Conservation (phyloP, 768 basidiomycete species). For the Auricularia cornea region DNA sequence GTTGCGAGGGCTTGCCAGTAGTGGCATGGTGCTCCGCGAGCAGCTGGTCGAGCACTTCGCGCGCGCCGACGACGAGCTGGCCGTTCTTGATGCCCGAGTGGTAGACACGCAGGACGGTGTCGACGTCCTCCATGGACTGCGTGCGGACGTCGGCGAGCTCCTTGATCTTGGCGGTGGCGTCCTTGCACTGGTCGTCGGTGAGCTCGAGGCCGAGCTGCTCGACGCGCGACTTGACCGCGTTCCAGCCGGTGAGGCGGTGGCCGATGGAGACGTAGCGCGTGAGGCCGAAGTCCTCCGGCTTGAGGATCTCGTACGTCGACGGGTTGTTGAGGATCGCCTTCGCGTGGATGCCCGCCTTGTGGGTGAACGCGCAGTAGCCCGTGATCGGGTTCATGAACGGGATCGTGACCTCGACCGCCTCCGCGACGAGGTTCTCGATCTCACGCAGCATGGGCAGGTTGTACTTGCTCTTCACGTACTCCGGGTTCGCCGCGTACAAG, state of each 20-base stretch:
- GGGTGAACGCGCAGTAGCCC: constrained; percentile 98
- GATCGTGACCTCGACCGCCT: constrained; percentile 95
- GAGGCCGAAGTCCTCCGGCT: constrained; percentile 98
- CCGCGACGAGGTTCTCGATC: constrained; percentile 97
- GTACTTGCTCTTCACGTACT: constrained; percentile 99
- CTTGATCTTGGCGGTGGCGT: constrained; percentile 98
- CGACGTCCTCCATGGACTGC: constrained; percentile 99
- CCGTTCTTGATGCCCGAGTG: constrained; percentile 91
- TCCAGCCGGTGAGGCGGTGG: constrained; percentile 98
- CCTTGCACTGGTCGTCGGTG: constrained; percentile 95
- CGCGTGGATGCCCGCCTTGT: constrained; percentile 99
- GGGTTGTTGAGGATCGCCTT: constrained; percentile 99
- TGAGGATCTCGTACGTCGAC: constrained; percentile 97
- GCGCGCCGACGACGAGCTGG: constrained; percentile 89
- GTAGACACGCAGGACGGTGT: constrained; percentile 91
- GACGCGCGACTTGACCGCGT: constrained; percentile 98
- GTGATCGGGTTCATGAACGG: constrained; percentile 97
- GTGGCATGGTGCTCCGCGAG: constrained; percentile 62
- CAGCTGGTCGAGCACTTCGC: constrained; percentile 80
- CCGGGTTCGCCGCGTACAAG: constrained; percentile 93
- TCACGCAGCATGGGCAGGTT: constrained; percentile 95
- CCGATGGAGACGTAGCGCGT: constrained; percentile 97
- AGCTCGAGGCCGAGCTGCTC: constrained; percentile 90
- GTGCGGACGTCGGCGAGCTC: constrained; percentile 97
- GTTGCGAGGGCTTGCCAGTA: constrained; percentile 10